These are phyloP conservation scores for Rhodotorula sp. DNA, from an alignment of 1,284 basidiomycete genomes.

Conservation along the genomic window DNA sequence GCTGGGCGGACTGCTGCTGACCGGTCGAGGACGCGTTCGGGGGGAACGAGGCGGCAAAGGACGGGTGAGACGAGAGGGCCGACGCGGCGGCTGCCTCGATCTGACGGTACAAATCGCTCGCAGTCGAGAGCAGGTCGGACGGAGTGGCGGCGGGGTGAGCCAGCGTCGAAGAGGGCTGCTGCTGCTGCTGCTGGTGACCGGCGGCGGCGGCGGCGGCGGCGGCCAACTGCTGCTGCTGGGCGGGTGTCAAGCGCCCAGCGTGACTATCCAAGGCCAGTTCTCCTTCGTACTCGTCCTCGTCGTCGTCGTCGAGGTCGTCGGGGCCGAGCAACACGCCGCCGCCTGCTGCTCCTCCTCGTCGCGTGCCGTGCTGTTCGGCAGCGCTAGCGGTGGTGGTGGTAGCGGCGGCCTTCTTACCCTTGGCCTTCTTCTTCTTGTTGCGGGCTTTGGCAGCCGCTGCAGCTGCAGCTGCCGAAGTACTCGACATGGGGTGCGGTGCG, in stretches of 20 bases:
- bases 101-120: conserved; percentile 59
- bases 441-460: not conserved
- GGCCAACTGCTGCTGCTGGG: conserved; percentile 20
- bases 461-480: not conserved
- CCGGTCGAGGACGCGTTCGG: conserved; percentile 7
- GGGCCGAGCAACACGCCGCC: not conserved
- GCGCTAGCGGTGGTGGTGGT: not conserved
- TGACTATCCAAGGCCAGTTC: conserved; percentile 5
- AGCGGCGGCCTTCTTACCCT: conserved; percentile 13
- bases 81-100: conserved; percentile 55
- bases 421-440: conserved; percentile 34
- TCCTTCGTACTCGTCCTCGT: not conserved
- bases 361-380: not conserved
- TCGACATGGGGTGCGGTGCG: not conserved
- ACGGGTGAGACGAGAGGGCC: conserved; percentile 38
- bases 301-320: conserved; percentile 3
- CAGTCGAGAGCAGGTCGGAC: conserved; percentile 57
- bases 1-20: conserved; percentile 1
- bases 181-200: not conserved
- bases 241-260: conserved; percentile 9
- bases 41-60: conserved; percentile 39
- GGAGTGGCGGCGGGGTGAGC: conserved; percentile 30
- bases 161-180: not conserved
- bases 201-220: not conserved
- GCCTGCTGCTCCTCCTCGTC: not conserved